These are phyloP conservation scores for Eragrostis tef DNA, from an alignment of 202 grass and related monocot genomes.

Conservation along the genomic window DNA sequence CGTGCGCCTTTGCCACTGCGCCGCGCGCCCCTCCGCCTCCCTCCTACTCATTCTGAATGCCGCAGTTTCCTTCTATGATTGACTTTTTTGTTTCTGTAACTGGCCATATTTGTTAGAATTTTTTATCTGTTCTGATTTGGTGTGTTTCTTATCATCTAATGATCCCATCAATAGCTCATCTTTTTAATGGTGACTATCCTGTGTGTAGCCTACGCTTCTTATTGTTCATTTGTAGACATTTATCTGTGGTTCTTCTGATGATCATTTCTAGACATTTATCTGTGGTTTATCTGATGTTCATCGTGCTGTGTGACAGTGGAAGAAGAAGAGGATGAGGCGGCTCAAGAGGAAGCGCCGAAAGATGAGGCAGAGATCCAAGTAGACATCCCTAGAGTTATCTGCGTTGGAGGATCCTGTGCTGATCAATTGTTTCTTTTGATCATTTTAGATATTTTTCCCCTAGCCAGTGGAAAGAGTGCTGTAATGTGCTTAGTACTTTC, in stretches of 20 bases:
- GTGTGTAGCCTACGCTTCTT: neutral
- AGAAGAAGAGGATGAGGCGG: constrained; percentile 79
- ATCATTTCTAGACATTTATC: neutral
- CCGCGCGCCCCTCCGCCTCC: too few relatives aligned
- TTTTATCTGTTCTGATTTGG: neutral
- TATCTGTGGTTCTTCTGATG: neutral
- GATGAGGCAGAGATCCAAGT: constrained; percentile 73
- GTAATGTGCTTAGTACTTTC: neutral
- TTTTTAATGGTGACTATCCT: neutral
- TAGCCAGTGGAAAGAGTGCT: neutral
- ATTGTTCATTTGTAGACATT: neutral
- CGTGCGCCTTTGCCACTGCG: too few relatives aligned
- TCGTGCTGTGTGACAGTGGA: constrained; percentile 40
- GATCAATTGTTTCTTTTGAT: neutral
- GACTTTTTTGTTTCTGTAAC: neutral
- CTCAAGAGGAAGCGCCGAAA: constrained; percentile 79
- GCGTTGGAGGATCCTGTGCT: neutral
- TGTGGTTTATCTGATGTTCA: neutral
- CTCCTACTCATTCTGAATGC: constrained; percentile 46
- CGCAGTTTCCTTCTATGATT: neutral
- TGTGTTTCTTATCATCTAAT: neutral
- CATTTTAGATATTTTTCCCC: constrained; percentile 8
- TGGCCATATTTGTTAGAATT: neutral
- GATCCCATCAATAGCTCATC: neutral
- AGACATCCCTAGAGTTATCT: neutral